phyloP scores from a whole-genome alignment of 805 yeast genomes.

The Metschnikowia lunata region DNA sequence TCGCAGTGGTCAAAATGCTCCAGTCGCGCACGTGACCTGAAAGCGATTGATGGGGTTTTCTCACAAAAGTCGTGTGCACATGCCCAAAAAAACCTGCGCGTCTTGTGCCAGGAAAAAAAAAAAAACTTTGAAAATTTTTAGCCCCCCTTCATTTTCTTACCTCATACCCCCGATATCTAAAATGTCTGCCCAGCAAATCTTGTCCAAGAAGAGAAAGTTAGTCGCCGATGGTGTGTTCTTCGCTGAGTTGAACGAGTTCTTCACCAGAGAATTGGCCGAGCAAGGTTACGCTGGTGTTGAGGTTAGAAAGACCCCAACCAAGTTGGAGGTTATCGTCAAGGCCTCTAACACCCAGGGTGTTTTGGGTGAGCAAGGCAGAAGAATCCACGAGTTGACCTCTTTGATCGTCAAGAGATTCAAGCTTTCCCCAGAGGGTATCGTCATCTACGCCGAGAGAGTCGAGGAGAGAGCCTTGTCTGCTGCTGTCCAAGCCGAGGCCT shows the following conservation, averaged over 20 bases:
- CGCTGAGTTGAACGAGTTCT: constrained; percentile 99
- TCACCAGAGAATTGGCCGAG: constrained; percentile 99
- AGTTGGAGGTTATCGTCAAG: constrained; percentile 97
- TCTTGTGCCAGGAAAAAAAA: background rate
- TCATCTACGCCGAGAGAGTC: constrained; percentile 97
- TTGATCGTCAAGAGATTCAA: constrained; percentile 98
- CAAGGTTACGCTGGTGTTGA: constrained; percentile 99
- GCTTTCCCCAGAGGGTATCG: constrained; percentile 88
- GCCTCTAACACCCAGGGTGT: constrained; percentile 99
- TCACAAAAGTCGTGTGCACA: constrained; percentile 4
- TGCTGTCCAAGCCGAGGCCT: constrained; percentile 99
- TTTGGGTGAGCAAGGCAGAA: constrained; percentile 99
- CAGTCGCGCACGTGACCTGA: no score
- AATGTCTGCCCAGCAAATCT: constrained; percentile 44
- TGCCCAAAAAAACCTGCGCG: constrained; percentile 4
- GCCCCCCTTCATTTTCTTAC: background rate
- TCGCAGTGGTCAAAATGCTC: no score
- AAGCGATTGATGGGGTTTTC: no score
- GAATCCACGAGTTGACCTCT: constrained; percentile 97
- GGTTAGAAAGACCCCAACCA: constrained; percentile 97
- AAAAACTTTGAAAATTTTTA: constrained; percentile 6
- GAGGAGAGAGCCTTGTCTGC: constrained; percentile 99
- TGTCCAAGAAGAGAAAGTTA: constrained; percentile 96
- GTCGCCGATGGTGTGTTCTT: constrained; percentile 99
- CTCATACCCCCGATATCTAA: constrained; percentile 9